Evolutionary conservation across 352 stramenopile genomes (phyloP).

Genomic region (Phytopythium mirpurense): DNA sequence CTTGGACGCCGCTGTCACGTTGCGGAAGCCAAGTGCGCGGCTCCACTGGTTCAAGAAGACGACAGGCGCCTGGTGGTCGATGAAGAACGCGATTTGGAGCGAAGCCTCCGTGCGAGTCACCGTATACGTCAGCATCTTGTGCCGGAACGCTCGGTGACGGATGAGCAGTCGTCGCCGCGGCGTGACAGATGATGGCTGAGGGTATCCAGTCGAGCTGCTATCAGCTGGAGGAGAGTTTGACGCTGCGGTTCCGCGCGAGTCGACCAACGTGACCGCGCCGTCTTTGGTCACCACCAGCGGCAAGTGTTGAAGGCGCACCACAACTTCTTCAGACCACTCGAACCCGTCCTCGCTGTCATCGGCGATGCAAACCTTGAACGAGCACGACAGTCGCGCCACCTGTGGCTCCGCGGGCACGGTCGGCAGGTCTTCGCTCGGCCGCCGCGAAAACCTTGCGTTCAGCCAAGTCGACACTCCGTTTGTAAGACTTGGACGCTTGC

Average conservation of each 20-base stretch:
- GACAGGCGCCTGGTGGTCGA: conserved; percentile 60
- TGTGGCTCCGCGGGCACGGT: conserved; percentile 17
- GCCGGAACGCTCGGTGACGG: conserved; percentile 31
- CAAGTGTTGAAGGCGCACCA: conserved; percentile 30
- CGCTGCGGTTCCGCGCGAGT: conserved; percentile 11
- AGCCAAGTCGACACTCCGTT: conserved; percentile 50
- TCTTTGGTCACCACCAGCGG: conserved; percentile 25
- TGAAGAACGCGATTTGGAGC: conserved; percentile 62
- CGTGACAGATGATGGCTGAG: conserved; percentile 34
- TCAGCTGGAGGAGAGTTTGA: conserved; percentile 3
- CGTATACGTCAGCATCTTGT: conserved; percentile 72
- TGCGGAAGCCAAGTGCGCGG: conserved; percentile 40
- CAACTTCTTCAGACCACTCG: conserved; percentile 47
- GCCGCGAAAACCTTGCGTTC: conserved; percentile 36
- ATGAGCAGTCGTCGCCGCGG: conserved; percentile 54
- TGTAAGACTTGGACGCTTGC: conserved; percentile 42
- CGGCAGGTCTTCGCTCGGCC: conserved; percentile 26
- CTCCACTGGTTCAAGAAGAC: conserved; percentile 65
- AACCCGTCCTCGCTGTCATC: conserved; percentile 18
- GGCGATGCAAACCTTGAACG: conserved; percentile 29
- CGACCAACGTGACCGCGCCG: conserved; percentile 20
- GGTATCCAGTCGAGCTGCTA: conserved; percentile 26
- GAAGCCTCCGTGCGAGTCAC: conserved; percentile 38
- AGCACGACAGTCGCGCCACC: conserved; percentile 42
- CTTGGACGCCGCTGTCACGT: conserved; percentile 33